Percentiles rank a stretch among this genome's conserved stretches.
These are phyloP conservation scores for Clonostachys rosea DNA, from an alignment of 2,329 filamentous ascomycete species.

Conservation along the genomic window DNA sequence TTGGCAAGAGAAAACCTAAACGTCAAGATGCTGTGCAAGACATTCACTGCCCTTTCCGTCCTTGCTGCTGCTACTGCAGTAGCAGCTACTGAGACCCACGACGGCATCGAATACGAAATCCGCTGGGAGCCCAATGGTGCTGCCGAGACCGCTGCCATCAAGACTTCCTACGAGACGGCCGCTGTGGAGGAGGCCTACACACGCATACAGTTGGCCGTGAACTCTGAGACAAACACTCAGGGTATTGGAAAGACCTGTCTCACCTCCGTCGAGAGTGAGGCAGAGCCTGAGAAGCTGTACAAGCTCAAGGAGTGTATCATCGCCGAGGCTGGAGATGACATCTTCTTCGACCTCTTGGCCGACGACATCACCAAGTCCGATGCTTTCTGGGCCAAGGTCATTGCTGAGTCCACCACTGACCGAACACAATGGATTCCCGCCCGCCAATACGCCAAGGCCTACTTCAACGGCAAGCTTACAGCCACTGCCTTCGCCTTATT, in stretches of 20 bases:
- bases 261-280: too few relatives aligned
- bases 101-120: slow-evolving; percentile 1
- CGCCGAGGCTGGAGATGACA: not conserved
- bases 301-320: not conserved
- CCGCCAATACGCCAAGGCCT: not conserved
- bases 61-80: not conserved
- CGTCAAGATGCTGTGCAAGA: not conserved
- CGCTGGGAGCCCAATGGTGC: not conserved
- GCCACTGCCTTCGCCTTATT: not conserved
- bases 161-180: not conserved
- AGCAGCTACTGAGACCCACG: not conserved
- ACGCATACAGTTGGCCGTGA: not conserved
- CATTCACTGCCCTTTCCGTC: not conserved
- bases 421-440: not conserved
- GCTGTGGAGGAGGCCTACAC: not conserved
- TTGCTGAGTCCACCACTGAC: slow-evolving; percentile 16
- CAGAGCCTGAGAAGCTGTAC: not conserved
- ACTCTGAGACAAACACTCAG: not conserved
- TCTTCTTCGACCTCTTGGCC: slow-evolving; percentile 2
- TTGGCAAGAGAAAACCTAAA: too few relatives aligned
- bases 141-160: not conserved
- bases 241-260: not conserved
- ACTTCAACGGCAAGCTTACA: not conserved
- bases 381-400: slow-evolving; percentile 7
- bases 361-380: slow-evolving; percentile 1